phyloP scores from a whole-genome alignment of 2,329 filamentous ascomycete genomes.

The Phaeomoniella chlamydospora region DNA sequence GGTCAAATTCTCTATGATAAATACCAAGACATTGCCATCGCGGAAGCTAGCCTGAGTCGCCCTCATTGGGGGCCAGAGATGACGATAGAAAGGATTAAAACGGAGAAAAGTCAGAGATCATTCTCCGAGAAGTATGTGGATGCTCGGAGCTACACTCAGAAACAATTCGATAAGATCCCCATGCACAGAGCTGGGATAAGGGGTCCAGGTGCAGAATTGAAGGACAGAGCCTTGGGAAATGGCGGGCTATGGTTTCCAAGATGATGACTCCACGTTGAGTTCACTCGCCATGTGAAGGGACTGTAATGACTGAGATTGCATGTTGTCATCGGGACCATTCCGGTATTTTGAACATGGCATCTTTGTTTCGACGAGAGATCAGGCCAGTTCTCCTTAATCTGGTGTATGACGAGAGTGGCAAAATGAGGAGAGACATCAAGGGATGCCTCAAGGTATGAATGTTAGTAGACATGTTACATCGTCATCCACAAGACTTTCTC shows the following conservation, averaged over 20 bases:
- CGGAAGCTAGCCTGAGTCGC: slow-evolving; percentile 21
- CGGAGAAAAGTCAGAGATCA: slow-evolving; percentile 26
- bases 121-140: slow-evolving; percentile 31
- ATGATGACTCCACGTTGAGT: too few relatives aligned
- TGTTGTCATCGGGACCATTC: too few relatives aligned
- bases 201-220: slow-evolving; percentile 16
- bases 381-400: too few relatives aligned
- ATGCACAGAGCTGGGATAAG: slow-evolving; percentile 45
- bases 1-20: slow-evolving; percentile 20
- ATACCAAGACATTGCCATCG: slow-evolving; percentile 21
- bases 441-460: too few relatives aligned
- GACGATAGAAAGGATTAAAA: slow-evolving; percentile 13
- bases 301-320: too few relatives aligned
- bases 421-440: too few relatives aligned
- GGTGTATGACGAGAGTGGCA: too few relatives aligned
- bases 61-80: slow-evolving; percentile 22
- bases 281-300: too few relatives aligned
- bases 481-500: too few relatives aligned
- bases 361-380: too few relatives aligned
- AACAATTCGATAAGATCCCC: slow-evolving; percentile 42
- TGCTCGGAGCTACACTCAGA: slow-evolving; percentile 35
- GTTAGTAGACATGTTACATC: too few relatives aligned
- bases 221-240: slow-evolving; percentile 9
- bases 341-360: too few relatives aligned
- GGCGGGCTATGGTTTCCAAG: slow-evolving; percentile 11